phyloP scores from a whole-genome alignment of 2,329 filamentous ascomycete species.

The Alternaria atra region DNA sequence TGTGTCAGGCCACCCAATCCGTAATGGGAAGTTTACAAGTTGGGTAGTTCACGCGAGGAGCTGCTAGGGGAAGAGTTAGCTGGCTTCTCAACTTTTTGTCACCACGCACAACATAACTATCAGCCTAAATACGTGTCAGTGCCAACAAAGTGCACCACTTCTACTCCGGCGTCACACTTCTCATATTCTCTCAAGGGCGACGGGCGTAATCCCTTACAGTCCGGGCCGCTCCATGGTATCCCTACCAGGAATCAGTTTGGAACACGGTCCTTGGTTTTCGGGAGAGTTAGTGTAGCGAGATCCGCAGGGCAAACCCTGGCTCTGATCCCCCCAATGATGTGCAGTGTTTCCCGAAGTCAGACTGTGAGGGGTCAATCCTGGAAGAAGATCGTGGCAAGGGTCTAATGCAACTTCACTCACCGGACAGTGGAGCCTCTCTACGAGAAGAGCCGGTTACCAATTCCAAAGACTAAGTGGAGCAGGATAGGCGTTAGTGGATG shows the following conservation, averaged over 20 bases:
- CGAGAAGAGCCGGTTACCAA: not conserved
- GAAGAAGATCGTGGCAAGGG: slow-evolving; percentile 11
- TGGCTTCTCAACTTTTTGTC: not conserved
- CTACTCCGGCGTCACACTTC: not conserved
- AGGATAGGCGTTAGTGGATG: not conserved
- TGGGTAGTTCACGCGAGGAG: not conserved
- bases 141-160: not conserved
- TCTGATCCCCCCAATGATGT: slow-evolving; percentile 13
- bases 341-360: slow-evolving; percentile 17
- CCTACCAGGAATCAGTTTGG: slow-evolving; percentile 1
- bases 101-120: not conserved
- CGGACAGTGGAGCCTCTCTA: not conserved
- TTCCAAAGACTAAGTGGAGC: not conserved
- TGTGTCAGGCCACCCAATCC: not conserved
- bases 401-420: slow-evolving; percentile 13
- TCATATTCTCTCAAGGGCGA: not conserved
- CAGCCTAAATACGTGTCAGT: not conserved
- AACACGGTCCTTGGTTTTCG: not conserved
- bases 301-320: slow-evolving; percentile 12
- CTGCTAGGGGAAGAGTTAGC: not conserved
- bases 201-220: slow-evolving; percentile 2
- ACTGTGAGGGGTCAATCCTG: slow-evolving; percentile 17
- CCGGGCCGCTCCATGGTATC: slow-evolving; percentile 14
- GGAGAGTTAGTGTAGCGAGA: slow-evolving; percentile 2
- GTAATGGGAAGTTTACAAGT: not conserved